Conservation (phyloP, 164 flowering plant species). For the Umbellularia californica region DNA sequence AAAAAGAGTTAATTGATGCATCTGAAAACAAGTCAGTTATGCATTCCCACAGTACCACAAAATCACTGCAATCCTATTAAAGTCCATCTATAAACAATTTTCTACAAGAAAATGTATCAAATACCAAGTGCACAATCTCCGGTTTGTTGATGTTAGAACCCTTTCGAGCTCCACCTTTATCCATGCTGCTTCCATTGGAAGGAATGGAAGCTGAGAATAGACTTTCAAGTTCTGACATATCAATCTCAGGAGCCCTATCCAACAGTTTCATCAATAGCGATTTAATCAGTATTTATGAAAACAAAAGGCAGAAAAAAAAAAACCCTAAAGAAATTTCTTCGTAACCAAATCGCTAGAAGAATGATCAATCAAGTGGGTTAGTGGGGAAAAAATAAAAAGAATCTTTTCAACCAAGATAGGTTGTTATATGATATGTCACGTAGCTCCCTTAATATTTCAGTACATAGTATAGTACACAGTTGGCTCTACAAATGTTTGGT, state of each 20-base stretch:
- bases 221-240: constrained; percentile 89
- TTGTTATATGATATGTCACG: not conserved
- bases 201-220: constrained; percentile 69
- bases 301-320: not conserved
- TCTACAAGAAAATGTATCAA: not conserved
- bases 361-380: not conserved
- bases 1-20: too few relatives aligned
- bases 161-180: constrained; percentile 63
- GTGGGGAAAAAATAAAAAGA: not conserved
- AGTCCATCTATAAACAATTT: too few relatives aligned
- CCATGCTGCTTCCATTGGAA: constrained; percentile 46
- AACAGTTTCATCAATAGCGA: constrained; percentile 11
- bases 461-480: not conserved
- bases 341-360: not conserved
- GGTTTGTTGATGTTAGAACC: constrained; percentile 77
- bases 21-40: too few relatives aligned
- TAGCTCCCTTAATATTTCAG: not conserved
- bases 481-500: not conserved
- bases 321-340: not conserved
- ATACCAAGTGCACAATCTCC: constrained; percentile 88
- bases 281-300: constrained; percentile 11
- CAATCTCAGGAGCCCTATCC: constrained; percentile 89
- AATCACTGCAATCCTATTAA: too few relatives aligned
- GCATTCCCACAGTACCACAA: too few relatives aligned
- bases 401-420: not conserved